phyloP scores from a whole-genome alignment of 495 filamentous ascomycete genomes.

The Xylaria longipes region DNA sequence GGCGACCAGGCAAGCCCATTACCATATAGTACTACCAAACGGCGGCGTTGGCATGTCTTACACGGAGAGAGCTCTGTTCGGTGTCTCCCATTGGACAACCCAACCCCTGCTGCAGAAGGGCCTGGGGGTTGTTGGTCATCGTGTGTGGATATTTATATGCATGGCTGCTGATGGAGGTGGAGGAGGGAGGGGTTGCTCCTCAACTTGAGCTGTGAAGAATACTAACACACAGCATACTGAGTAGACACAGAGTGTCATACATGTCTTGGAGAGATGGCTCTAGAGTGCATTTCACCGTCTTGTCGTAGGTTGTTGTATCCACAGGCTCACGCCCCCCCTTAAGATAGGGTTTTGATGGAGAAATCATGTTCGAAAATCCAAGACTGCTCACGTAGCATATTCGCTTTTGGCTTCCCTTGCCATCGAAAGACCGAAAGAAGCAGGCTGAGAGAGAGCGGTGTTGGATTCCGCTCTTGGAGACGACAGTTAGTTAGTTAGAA shows the following conservation, averaged over 20 bases:
- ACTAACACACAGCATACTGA: neutral
- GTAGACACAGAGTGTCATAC: neutral
- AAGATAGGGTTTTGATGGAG: neutral
- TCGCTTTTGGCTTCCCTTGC: neutral
- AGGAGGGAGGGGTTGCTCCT: slow-evolving; percentile 13
- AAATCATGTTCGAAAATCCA: neutral
- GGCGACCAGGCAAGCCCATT: slow-evolving; percentile 9
- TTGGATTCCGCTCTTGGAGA: neutral
- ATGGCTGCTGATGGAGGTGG: slow-evolving; percentile 4
- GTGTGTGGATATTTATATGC: slow-evolving; percentile 8
- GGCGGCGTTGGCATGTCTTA: slow-evolving; percentile 18
- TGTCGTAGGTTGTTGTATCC: neutral
- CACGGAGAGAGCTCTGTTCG: slow-evolving; percentile 4
- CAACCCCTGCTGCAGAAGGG: slow-evolving; percentile 11
- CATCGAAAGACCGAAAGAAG: neutral
- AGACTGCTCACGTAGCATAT: neutral
- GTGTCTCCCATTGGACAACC: slow-evolving; percentile 2
- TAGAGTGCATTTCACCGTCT: neutral
- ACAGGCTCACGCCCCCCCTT: neutral
- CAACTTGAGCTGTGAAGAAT: neutral
- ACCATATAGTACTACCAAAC: slow-evolving; percentile 11
- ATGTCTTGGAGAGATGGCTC: neutral
- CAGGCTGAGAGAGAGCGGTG: neutral
- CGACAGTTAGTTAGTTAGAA: neutral
- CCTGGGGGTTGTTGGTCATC: slow-evolving; percentile 17